Evolutionary conservation across 495 filamentous ascomycete genomes (phyloP), one percentile per base, ranked within the genome.

Genomic region (Tetracladium setigerum): DNA sequence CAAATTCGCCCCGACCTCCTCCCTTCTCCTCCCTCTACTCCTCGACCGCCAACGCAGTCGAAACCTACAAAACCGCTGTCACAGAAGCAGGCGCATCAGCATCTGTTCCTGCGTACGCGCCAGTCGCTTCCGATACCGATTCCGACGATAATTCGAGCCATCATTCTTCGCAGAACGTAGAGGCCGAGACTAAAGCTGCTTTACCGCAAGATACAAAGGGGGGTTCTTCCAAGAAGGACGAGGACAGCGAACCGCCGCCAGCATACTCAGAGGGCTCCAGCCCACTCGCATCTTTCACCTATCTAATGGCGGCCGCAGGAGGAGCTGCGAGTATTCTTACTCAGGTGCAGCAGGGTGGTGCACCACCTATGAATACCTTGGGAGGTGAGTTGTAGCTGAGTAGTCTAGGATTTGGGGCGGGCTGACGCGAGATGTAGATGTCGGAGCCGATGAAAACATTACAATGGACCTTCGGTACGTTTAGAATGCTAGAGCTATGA

Each of bases 321-420:
- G 92, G 89, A 67, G 87, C 89, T 55, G 83, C 91, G 69, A 96
- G 91, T 79, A 95, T 98, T 62, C 90, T 98, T 67, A 98, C 92
- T 66, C 92, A 98, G 71, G 92, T 98, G 45, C 87, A 92, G 59
- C 92, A 96, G 65, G 82, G 84, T 53, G 91, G 85, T 47, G 75
- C 76, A 17, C 87, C 88, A 54, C 84, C 87, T 12, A 82, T 95
- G 46, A 94, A 90, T 64, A 83, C 83, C 46, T 68, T 96, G 48
- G 87, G 86, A 77, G 90, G 90, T 90, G 78, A 53, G 79, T 42
- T 41, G 17, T 27, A 37, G 8, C 30, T 19, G 54, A 34, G 33
- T 14, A 35, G 12, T 24, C 6, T 10, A 19, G 45, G 19, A 15
- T 14, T 31, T 30, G 36, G 16, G 35, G 11, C 35, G 11, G 12